Evolutionary conservation across 768 basidiomycete genomes (phyloP).

Genomic region (Pulveroboletus sp.): DNA sequence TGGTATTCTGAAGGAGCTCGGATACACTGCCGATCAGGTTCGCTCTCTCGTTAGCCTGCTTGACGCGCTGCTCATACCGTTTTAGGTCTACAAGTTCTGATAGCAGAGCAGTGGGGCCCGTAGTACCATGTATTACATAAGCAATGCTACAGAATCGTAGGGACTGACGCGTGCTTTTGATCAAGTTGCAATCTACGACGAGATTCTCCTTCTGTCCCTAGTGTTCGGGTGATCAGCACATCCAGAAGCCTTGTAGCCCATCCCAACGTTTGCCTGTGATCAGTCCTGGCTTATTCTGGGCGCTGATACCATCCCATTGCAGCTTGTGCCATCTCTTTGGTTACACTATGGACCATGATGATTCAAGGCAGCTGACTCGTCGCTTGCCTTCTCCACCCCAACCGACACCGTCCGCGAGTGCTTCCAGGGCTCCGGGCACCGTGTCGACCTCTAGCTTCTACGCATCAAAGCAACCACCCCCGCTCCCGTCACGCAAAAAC

Average conservation of each 20-base stretch:
- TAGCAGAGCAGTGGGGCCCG: too few species aligned
- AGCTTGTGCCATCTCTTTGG: slow-evolving; percentile 3
- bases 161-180: slow-evolving; percentile 26
- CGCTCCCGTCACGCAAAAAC: slow-evolving; percentile 33
- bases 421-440: slow-evolving; percentile 24
- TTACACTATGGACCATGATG: slow-evolving; percentile 44
- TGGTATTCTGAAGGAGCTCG: slow-evolving; percentile 82
- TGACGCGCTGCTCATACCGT: not conserved
- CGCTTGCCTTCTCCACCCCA: slow-evolving; percentile 39
- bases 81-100: slow-evolving; percentile 43
- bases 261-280: slow-evolving; percentile 3
- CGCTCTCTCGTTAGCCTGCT: not conserved
- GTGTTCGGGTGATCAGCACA: slow-evolving; percentile 15
- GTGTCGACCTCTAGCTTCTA: slow-evolving; percentile 30
- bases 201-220: not conserved
- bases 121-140: slow-evolving; percentile 30
- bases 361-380: slow-evolving; percentile 36
- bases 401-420: slow-evolving; percentile 35
- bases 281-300: not conserved
- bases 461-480: slow-evolving; percentile 33
- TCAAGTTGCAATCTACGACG: slow-evolving; percentile 19
- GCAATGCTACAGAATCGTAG: slow-evolving; percentile 2
- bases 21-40: slow-evolving; percentile 85
- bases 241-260: slow-evolving; percentile 1
- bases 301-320: slow-evolving; percentile 9